These are phyloP conservation scores for Coemansia sp. DNA, from an alignment of 192 early-diverging fungal species.

Conservation along the genomic window DNA sequence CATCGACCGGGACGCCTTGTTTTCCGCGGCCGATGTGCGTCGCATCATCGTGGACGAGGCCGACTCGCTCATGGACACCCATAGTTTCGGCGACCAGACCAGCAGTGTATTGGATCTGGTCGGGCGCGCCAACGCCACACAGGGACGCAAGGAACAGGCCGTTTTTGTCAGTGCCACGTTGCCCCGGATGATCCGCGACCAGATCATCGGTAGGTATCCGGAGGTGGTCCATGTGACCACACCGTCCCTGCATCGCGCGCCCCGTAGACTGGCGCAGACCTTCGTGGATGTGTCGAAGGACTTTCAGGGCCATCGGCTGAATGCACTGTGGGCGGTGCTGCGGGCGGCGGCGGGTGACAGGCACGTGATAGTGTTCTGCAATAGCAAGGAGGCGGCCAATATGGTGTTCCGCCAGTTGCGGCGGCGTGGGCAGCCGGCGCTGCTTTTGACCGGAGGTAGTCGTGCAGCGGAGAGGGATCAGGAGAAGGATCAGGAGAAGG, in stretches of 20 bases:
- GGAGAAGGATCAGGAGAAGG: neutral
- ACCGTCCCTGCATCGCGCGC: constrained; percentile 73
- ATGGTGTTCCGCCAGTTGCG: constrained; percentile 59
- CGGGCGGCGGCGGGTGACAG: constrained; percentile 64
- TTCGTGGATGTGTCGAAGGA: constrained; percentile 72
- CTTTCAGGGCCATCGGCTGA: constrained; percentile 68
- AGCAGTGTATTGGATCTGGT: constrained; percentile 57
- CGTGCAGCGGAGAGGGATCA: constrained; percentile 8
- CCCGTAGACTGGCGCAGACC: constrained; percentile 72
- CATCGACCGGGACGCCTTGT: constrained; percentile 52
- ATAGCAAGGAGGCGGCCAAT: constrained; percentile 65
- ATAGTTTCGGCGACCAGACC: constrained; percentile 72
- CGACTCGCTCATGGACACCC: constrained; percentile 84
- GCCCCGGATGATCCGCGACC: constrained; percentile 66
- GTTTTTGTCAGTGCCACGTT: constrained; percentile 71
- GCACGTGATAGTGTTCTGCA: constrained; percentile 86
- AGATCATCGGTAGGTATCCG: constrained; percentile 59
- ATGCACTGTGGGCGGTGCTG: constrained; percentile 69
- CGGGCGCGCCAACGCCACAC: constrained; percentile 38
- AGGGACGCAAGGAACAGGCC: constrained; percentile 52
- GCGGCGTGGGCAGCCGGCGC: constrained; percentile 55
- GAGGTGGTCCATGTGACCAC: constrained; percentile 72
- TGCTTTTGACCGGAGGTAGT: constrained; percentile 57
- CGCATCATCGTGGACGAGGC: constrained; percentile 91
- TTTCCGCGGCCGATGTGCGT: constrained; percentile 63